Base-by-base conservation (phyloP, 2,329 filamentous ascomycete genomes). In the Westerdykella ornata region DNA sequence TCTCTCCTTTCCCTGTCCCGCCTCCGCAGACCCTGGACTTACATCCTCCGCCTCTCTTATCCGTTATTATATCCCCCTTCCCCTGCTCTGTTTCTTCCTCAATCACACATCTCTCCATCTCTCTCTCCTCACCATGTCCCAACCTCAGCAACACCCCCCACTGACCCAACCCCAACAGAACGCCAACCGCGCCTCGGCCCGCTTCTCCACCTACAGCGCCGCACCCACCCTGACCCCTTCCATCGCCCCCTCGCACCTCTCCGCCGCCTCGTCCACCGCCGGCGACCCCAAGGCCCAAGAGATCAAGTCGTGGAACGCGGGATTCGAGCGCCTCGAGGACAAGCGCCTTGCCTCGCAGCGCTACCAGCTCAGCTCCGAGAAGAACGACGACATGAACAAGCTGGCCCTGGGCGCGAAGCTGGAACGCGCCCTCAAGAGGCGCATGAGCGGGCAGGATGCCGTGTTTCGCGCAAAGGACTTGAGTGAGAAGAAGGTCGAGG, bases 391-490 rank as follows among this genome's bases (percentile, higher is more conserved):
- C 63, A 74, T 94, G 67, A 82, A 81, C 72, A 94, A 94, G 71
- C 77, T 94, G 44, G 88, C 88, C 29, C 77, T 95, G 39, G 85
- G 88, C 36, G 88, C 88, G 46, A 95, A 95, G 71, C 78, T 95
- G 31, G 88, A 95, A 65, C 81, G 89, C 46, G 88, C 89, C 16
- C 78, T 96, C 41, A 84, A 84, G 53, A 77, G 88, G 52, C 80
- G 89, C 59, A 92, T 95, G 88, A 84, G 79, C 19, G 72, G 85
- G 53, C 89, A 96, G 68, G 89, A 96, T 58, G 89, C 89, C 51
- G 82, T 86, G 66, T 89, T 92, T 75, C 80, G 84, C 49, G 78
- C 70, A 20, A 70, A 69, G 47, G 45, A 37, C 14, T 41, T 62
- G 35, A 57, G 44, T 50, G 62, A 66, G 53, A 66, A 66, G 58